A percentile compares a stretch with the other conserved stretches of the same genome.
phyloP scores from a whole-genome alignment of 352 stramenopile species.

The Globisporangium heterothallicum region DNA sequence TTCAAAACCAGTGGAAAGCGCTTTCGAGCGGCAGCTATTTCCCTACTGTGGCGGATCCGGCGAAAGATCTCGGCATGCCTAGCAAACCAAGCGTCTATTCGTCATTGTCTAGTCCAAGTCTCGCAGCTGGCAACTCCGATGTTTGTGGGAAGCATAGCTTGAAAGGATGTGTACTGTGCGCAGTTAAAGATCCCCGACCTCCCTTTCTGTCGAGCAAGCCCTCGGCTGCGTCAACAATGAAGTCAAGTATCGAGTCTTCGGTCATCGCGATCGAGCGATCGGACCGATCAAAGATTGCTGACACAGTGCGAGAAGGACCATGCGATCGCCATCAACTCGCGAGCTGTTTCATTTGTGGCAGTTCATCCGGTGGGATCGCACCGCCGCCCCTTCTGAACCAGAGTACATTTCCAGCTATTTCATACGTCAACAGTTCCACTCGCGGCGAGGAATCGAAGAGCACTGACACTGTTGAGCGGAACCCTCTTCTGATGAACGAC shows the following conservation, averaged over 20 bases:
- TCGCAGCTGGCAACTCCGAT: not conserved
- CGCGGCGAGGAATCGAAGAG: constrained; percentile 1
- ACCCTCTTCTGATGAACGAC: constrained; percentile 6
- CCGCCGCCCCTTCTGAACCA: not conserved
- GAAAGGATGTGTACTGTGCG: constrained; percentile 60
- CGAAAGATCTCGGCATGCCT: not conserved
- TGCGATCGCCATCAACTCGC: constrained; percentile 50
- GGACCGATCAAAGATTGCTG: not conserved
- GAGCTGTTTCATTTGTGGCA: constrained; percentile 63
- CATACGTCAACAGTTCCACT: not conserved
- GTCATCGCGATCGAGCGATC: not conserved
- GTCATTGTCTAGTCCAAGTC: not conserved
- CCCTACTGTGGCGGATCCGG: not conserved
- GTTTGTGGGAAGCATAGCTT: constrained; percentile 52
- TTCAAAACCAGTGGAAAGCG: not conserved
- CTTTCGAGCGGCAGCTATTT: not conserved
- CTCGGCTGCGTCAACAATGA: not conserved
- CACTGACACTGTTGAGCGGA: not conserved
- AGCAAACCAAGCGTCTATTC: not conserved
- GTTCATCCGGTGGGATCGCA: constrained; percentile 4
- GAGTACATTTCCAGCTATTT: not conserved
- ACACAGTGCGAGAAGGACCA: constrained; percentile 5
- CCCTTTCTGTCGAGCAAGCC: constrained; percentile 1
- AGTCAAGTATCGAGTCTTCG: not conserved
- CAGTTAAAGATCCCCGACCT: constrained; percentile 16